Percentiles rank a stretch among this genome's conserved stretches.
Evolutionary conservation across 805 yeast species (phyloP).

Genomic region (Nematodospora valgi): DNA sequence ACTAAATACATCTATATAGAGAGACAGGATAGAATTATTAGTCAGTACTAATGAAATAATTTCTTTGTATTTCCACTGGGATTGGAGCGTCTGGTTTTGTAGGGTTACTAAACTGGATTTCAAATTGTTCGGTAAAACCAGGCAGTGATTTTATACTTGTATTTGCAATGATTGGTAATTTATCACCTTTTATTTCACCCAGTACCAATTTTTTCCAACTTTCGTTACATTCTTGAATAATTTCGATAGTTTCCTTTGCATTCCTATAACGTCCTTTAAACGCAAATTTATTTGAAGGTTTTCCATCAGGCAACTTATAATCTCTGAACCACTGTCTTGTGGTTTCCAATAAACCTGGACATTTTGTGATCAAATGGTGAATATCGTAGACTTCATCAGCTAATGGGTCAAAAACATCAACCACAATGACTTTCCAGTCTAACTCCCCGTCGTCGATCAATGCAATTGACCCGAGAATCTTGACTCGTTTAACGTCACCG

Average conservation of each 20-base stretch:
- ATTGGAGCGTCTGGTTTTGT: constrained; percentile 26
- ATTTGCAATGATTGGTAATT: constrained; percentile 35
- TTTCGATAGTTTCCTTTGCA: constrained; percentile 80
- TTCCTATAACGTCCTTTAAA: constrained; percentile 90
- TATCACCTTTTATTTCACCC: constrained; percentile 46
- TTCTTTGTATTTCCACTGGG: constrained; percentile 38
- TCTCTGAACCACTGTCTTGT: constrained; percentile 98
- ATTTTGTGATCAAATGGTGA: constrained; percentile 82
- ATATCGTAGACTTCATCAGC: constrained; percentile 85
- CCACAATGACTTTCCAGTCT: constrained; percentile 90
- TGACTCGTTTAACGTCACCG: constrained; percentile 82
- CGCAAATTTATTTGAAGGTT: constrained; percentile 96
- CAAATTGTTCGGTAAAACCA: constrained; percentile 20
- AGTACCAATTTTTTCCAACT: constrained; percentile 78
- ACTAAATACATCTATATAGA: constrained; percentile 6
- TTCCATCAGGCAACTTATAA: constrained; percentile 97
- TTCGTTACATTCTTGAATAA: constrained; percentile 75
- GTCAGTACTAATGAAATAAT: constrained; percentile 21
- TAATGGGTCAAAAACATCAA: constrained; percentile 79
- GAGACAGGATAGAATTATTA: constrained; percentile 6
- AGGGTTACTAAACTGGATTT: constrained; percentile 15
- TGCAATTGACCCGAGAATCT: constrained; percentile 92
- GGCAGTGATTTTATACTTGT: constrained; percentile 31
- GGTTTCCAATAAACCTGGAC: constrained; percentile 91
- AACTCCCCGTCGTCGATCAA: constrained; percentile 89